Percentiles rank a stretch among this genome's conserved stretches.
Conservation (phyloP, 176 grass and related monocot genomes). For the Elaeis guineensis region DNA sequence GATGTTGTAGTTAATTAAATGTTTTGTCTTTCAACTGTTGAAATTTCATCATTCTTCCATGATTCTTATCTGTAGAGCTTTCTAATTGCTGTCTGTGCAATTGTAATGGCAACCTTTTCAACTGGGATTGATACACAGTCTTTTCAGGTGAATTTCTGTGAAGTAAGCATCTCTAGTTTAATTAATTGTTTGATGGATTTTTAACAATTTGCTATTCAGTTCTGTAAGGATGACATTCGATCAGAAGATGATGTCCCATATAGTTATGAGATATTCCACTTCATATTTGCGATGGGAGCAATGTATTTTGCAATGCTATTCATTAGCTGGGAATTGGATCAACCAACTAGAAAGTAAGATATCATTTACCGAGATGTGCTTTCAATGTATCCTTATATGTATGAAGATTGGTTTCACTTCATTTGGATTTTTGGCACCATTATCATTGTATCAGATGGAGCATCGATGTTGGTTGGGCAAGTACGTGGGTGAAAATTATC, state of each 20-base stretch:
- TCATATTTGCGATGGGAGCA: conserved; percentile 79
- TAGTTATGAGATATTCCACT: conserved; percentile 70
- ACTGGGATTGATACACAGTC: conserved; percentile 74
- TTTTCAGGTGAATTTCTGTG: conserved; percentile 48
- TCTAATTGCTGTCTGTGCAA: conserved; percentile 69
- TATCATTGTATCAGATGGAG: conserved; percentile 52
- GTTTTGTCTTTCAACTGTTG: too few relatives aligned
- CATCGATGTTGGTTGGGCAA: conserved; percentile 86
- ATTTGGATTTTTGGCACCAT: background rate
- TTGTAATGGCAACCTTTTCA: conserved; percentile 91
- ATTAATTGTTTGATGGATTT: too few relatives aligned
- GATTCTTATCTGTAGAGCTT: conserved; percentile 47
- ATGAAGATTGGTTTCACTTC: background rate
- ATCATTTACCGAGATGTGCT: conserved; percentile 4
- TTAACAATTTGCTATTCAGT: conserved; percentile 28
- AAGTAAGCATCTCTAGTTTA: background rate
- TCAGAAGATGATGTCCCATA: conserved; percentile 62
- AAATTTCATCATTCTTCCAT: too few relatives aligned
- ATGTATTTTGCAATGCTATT: conserved; percentile 98
- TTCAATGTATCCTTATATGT: background rate
- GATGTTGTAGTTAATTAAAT: too few relatives aligned
- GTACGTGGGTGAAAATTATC: conserved; percentile 85
- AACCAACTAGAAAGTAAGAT: conserved; percentile 67
- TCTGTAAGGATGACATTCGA: conserved; percentile 37
- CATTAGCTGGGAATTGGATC: conserved; percentile 84